phyloP scores from a whole-genome alignment of 2,329 filamentous ascomycete species.

The Aspergillus latus region DNA sequence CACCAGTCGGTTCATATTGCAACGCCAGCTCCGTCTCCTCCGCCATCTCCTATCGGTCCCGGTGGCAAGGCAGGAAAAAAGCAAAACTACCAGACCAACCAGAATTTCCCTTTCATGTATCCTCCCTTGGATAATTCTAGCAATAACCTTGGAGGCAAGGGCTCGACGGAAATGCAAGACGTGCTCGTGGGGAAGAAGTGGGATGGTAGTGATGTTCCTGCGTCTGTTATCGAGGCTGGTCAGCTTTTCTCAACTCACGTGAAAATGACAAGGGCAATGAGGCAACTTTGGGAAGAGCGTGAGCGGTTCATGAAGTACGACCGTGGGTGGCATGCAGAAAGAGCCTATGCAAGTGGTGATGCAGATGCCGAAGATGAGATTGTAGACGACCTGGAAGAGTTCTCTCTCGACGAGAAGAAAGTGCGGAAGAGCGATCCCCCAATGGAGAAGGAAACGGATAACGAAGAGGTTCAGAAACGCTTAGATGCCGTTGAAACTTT shows the following conservation, averaged over 20 bases:
- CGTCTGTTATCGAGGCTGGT: conserved; percentile 92
- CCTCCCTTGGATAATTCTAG: conserved; percentile 86
- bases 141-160: conserved; percentile 88
- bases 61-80: conserved; percentile 94
- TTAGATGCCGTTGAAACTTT: conserved; percentile 75
- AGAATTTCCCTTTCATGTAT: conserved; percentile 97
- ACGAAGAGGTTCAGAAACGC: conserved; percentile 51
- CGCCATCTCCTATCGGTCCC: conserved; percentile 79
- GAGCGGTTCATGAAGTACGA: conserved; percentile 91
- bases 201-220: conserved; percentile 89
- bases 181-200: conserved; percentile 77
- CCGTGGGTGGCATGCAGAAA: conserved; percentile 72
- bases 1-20: conserved; percentile 97
- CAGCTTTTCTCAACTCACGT: conserved; percentile 87
- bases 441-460: conserved; percentile 32
- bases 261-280: conserved; percentile 84
- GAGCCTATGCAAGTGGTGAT: conserved; percentile 32
- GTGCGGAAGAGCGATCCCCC: conserved; percentile 17
- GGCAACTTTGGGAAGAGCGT: conserved; percentile 91
- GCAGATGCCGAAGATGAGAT: conserved; percentile 46
- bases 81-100: conserved; percentile 98
- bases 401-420: conserved; percentile 22
- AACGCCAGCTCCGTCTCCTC: conserved; percentile 94
- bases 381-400: conserved; percentile 30
- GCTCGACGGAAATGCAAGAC: conserved; percentile 76